Base-by-base conservation (phyloP, 257 asterid genomes). In the Nicotiana undulata region DNA sequence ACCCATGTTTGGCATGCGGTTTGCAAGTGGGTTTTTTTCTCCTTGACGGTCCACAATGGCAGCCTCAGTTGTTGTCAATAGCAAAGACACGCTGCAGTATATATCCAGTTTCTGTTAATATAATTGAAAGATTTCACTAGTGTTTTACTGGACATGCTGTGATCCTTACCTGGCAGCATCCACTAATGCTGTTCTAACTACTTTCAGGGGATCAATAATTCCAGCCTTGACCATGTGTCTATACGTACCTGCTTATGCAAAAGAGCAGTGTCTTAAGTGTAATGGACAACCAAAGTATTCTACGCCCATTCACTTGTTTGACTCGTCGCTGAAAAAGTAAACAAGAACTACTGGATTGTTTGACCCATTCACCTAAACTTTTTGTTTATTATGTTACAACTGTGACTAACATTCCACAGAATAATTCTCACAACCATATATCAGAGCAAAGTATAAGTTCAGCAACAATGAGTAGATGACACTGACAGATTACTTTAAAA, bases 201-300 rank as follows among this genome's bases (percentile, higher is more conserved):
- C 97, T 82, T 92, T 93, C 65, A 92, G 79, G 16, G 98, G 97
- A 84, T 93, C 98, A 32, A 93, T 85, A 32, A 93, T 93, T 82
- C 98, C 98, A 86, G 92, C 89, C 82, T 88, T 87, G 84, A 92
- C 94, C 98, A 93, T 92, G 91, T 93, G 86, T 24, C 87, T 90
- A 22, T 90, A 93, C 56, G 86, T 82, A 84, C 91, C 97, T 92
- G 92, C 77, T 83, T 74, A 40, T 1, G 82, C 59, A 68, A 22
- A 72, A 72, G 40, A 72, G 37, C 11, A 37, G 44, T 37, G 9
- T 37, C 8, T 37, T 37, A 37, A 37, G 44, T 37, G 44, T 37
- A 37, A 37, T 37, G 44, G 44, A 37, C 44, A 37, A 37, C 44
- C 9, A 37, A 37, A 37, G 9, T 37, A 37, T 37, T 37, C 44